These are phyloP conservation scores for Apiospora saccharicola DNA, from an alignment of 2,329 filamentous ascomycete genomes.

Conservation along the genomic window DNA sequence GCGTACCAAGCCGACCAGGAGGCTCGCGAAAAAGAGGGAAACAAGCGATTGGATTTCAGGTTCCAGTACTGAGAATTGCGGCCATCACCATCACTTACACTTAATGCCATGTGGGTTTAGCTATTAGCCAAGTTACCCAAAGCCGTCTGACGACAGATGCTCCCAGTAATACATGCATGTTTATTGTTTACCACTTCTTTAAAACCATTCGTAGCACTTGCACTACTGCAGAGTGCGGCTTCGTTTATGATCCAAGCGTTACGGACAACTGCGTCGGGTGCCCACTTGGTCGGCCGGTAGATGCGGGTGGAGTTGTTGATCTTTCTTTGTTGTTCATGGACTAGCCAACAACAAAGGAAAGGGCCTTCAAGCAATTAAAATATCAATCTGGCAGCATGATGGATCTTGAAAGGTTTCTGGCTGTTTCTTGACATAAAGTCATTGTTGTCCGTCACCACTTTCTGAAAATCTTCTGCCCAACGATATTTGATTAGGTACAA, in stretches of 20 bases:
- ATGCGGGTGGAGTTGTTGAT: neutral
- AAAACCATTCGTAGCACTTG: neutral
- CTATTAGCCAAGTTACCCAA: neutral
- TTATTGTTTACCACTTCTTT: neutral
- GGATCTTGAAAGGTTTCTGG: neutral
- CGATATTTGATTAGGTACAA: neutral
- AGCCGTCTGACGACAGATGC: neutral
- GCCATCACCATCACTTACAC: neutral
- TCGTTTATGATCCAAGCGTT: neutral
- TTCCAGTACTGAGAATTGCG: slow-evolving; percentile 40
- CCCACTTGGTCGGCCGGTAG: neutral
- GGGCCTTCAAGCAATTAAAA: neutral
- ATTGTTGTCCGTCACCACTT: neutral
- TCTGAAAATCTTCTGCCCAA: neutral
- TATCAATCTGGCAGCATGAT: neutral
- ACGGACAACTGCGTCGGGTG: neutral
- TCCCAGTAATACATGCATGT: neutral
- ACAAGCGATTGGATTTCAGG: slow-evolving; percentile 59
- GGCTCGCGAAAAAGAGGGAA: slow-evolving; percentile 54
- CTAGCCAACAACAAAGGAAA: slow-evolving; percentile 15
- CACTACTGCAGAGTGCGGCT: neutral
- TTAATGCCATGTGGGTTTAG: neutral
- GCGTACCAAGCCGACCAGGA: slow-evolving; percentile 55
- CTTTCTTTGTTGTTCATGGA: slow-evolving; percentile 13
- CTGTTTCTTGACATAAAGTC: slow-evolving; percentile 4